Percentiles rank a stretch among this genome's conserved stretches.
Conservation (phyloP, 129 eudicot genomes). For the Tagetes erecta region DNA sequence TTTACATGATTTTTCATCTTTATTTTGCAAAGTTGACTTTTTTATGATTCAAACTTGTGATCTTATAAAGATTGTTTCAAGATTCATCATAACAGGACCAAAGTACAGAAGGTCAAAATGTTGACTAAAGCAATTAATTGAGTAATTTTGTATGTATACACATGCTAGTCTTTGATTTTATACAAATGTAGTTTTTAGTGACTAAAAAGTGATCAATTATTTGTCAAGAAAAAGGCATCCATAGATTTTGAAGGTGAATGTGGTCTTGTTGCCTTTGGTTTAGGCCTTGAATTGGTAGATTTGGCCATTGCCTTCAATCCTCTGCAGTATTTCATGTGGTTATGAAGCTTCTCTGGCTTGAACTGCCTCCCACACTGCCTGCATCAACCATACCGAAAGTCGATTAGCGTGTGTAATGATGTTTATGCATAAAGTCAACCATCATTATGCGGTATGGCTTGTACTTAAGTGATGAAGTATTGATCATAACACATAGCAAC, state of each 20-base stretch:
- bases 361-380: constrained; percentile 83
- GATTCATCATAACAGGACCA: not conserved
- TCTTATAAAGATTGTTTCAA: constrained; percentile 5
- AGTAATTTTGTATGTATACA: not conserved
- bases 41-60: not conserved
- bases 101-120: not conserved
- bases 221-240: constrained; percentile 39
- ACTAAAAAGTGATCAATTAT: constrained; percentile 7
- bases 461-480: not conserved
- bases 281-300: constrained; percentile 25
- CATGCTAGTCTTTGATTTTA: not conserved
- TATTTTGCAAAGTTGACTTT: not conserved
- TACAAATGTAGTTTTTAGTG: constrained; percentile 15
- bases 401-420: constrained; percentile 1
- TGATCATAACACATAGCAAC: not conserved
- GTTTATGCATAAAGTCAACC: constrained; percentile 9
- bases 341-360: constrained; percentile 66
- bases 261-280: constrained; percentile 26
- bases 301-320: constrained; percentile 61
- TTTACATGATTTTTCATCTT: not conserved
- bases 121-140: not conserved
- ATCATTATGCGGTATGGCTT: not conserved
- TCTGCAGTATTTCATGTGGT: constrained; percentile 73
- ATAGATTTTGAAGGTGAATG: constrained; percentile 26
- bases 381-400: constrained; percentile 26